Percentiles rank a stretch among this genome's conserved stretches.
phyloP scores from a whole-genome alignment of 805 yeast species.

The Ogataea saltuana region DNA sequence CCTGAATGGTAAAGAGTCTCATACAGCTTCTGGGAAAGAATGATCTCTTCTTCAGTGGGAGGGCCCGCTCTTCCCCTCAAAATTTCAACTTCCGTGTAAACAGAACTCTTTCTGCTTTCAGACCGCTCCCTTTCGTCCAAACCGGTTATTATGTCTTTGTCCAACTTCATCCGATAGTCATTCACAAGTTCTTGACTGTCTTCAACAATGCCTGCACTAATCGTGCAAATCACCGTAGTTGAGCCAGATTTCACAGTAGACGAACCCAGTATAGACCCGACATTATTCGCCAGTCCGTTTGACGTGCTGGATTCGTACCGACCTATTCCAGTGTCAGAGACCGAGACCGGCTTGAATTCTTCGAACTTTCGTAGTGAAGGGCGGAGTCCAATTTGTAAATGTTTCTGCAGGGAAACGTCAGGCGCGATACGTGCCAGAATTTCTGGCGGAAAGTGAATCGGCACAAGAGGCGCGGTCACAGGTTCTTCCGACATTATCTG shows the following conservation, averaged over 20 bases:
- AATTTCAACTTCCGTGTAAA: conserved; percentile 76
- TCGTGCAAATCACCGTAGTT: conserved; percentile 71
- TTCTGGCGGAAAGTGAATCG: conserved; percentile 74
- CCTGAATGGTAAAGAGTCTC: conserved; percentile 61
- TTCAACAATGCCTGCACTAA: conserved; percentile 68
- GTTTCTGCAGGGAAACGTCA: conserved; percentile 77
- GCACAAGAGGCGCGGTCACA: conserved; percentile 17
- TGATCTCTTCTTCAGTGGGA: conserved; percentile 86
- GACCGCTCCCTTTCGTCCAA: conserved; percentile 16
- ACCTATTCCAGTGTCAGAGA: conserved; percentile 41
- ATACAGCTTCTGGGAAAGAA: conserved; percentile 61
- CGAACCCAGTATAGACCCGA: conserved; percentile 55
- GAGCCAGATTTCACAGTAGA: conserved; percentile 68
- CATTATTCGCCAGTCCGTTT: conserved; percentile 18
- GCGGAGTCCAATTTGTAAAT: conserved; percentile 70
- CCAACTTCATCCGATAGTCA: conserved; percentile 42
- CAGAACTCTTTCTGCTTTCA: conserved; percentile 38
- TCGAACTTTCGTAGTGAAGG: conserved; percentile 70
- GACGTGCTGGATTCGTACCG: conserved; percentile 28
- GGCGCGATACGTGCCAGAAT: conserved; percentile 85
- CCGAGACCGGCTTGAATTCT: conserved; percentile 64
- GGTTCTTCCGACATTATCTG: conserved; percentile 3
- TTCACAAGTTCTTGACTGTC: conserved; percentile 45
- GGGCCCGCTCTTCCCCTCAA: conserved; percentile 76
- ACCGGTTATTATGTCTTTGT: conserved; percentile 37